Percentiles rank a stretch among this genome's conserved stretches.
These are phyloP conservation scores for Leptosphaerulina australis DNA, from an alignment of 2,329 filamentous ascomycete species.

Conservation along the genomic window DNA sequence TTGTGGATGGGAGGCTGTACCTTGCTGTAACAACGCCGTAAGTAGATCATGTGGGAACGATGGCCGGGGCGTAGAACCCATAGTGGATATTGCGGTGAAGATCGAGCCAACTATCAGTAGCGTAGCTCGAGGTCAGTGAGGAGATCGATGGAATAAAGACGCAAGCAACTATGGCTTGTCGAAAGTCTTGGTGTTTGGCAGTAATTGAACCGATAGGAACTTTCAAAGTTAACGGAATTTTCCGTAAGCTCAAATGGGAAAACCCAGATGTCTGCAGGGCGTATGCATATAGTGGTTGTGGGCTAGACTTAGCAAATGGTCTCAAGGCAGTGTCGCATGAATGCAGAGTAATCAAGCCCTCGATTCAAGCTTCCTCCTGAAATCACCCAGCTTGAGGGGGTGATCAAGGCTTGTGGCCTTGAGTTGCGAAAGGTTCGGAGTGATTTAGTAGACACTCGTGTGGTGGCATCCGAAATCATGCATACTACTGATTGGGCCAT, in stretches of 20 bases:
- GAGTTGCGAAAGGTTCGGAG: not conserved
- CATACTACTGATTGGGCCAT: constrained; percentile 1
- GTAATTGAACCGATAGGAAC: not conserved
- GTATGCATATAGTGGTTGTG: not conserved
- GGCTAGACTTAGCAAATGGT: not conserved
- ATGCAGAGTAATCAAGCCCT: not conserved
- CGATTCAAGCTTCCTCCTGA: not conserved
- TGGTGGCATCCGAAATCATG: not conserved
- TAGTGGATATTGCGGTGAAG: not conserved
- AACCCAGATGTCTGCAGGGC: not conserved
- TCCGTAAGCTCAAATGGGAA: not conserved
- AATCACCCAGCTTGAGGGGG: not conserved
- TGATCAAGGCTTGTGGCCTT: not conserved
- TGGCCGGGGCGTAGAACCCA: constrained; percentile 1
- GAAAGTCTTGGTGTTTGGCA: not conserved
- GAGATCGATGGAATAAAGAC: not conserved
- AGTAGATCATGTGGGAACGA: constrained; percentile 5
- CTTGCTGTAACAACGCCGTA: constrained; percentile 3
- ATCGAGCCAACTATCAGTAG: not conserved
- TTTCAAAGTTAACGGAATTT: not conserved
- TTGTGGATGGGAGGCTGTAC: constrained; percentile 1
- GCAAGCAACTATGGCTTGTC: not conserved
- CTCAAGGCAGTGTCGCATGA: not conserved
- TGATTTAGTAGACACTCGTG: not conserved
- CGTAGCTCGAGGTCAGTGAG: not conserved